A percentile compares a stretch with the other conserved stretches of the same genome.
These are phyloP conservation scores for Oryza officinalis DNA, from an alignment of 176 grass and related monocot genomes.

Conservation along the genomic window DNA sequence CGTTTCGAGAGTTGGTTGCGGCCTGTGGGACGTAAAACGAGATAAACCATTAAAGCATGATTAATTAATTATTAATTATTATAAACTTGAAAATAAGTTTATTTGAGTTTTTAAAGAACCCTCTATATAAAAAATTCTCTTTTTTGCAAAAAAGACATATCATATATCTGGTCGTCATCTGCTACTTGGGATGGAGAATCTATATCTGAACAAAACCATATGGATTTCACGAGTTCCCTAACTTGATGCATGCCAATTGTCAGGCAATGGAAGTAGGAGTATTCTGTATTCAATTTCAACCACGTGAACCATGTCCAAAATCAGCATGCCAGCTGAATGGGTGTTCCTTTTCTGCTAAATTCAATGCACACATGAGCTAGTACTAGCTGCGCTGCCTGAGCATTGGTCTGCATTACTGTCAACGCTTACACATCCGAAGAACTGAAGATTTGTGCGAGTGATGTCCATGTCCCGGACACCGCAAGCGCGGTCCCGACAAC, in stretches of 20 bases:
- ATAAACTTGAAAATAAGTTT: too few relatives aligned
- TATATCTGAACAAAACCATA: slow-evolving; percentile 14
- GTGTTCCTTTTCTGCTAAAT: neutral
- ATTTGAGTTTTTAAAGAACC: too few relatives aligned
- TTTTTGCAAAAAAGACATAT: too few relatives aligned
- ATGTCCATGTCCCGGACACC: slow-evolving; percentile 84
- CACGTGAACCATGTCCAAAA: neutral
- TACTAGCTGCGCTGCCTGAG: neutral
- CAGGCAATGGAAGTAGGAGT: neutral
- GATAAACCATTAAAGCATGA: too few relatives aligned
- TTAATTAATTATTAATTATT: too few relatives aligned
- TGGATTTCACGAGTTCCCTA: neutral
- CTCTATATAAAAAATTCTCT: too few relatives aligned
- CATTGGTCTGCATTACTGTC: neutral
- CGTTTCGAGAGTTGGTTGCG: too few relatives aligned
- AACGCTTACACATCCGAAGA: slow-evolving; percentile 41
- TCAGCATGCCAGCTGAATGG: slow-evolving; percentile 23
- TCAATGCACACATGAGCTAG: slow-evolving; percentile 27
- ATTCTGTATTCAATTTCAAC: neutral
- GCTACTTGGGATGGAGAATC: neutral
- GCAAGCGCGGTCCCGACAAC: slow-evolving; percentile 55
- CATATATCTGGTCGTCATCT: neutral
- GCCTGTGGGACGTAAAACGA: too few relatives aligned
- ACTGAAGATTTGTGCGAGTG: slow-evolving; percentile 71
- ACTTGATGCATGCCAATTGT: neutral